phyloP scores from a whole-genome alignment of 1,284 basidiomycete genomes.

The Leccinum solheimii region DNA sequence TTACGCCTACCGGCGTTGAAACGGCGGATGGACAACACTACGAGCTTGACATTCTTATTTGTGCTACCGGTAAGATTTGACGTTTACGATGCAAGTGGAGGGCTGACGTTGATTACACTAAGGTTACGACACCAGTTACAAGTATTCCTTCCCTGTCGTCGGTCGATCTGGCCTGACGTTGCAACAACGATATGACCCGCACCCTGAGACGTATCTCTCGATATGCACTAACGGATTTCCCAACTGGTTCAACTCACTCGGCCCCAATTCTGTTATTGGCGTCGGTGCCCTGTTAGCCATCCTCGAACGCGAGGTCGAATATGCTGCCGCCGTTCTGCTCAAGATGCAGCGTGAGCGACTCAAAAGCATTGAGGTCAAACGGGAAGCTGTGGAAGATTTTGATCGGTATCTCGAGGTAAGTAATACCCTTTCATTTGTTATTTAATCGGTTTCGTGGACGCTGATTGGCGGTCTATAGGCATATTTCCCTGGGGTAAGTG shows the following conservation, averaged over 20 bases:
- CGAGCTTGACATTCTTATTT: conserved; percentile 60
- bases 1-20: conserved; percentile 57
- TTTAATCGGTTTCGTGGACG: background rate
- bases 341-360: conserved; percentile 62
- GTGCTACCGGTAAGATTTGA: conserved; percentile 48
- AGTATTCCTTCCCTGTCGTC: conserved; percentile 51
- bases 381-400: conserved; percentile 57
- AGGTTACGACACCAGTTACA: conserved; percentile 56
- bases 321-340: conserved; percentile 49
- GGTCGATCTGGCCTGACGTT: conserved; percentile 47
- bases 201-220: conserved; percentile 56
- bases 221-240: conserved; percentile 61
- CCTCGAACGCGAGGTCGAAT: conserved; percentile 57
- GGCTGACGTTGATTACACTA: background rate
- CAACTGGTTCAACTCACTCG: conserved; percentile 57
- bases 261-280: conserved; percentile 47
- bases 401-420: conserved; percentile 51
- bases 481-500: conserved; percentile 48
- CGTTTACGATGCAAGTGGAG: background rate
- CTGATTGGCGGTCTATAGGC: conserved; percentile 29
- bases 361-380: conserved; percentile 58
- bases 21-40: conserved; percentile 52
- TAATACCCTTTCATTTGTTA: conserved; percentile 12
- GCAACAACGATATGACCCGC: conserved; percentile 50
- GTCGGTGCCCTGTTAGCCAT: conserved; percentile 44